Base-by-base conservation (phyloP, 768 basidiomycete species). In the Pleurotus sapidus region DNA sequence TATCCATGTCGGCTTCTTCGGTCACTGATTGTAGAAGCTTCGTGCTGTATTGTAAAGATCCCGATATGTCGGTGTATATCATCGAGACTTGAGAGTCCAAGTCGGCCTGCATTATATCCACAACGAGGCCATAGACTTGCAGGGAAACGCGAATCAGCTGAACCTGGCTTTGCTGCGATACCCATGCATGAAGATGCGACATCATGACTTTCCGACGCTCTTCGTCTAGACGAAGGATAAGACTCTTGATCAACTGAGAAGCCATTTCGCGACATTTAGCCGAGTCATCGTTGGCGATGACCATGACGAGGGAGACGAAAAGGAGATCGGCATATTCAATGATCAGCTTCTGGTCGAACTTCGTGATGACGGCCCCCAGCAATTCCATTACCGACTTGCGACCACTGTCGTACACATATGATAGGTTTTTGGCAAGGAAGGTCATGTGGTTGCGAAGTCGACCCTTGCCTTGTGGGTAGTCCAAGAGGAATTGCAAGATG, bases 391-490 rank as follows among this genome's bases (percentile, higher is more conserved):
- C 92, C n/a, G 95, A 98, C 54, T 84, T 80, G 38, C 95, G 84
- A 2, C 97, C 97, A 59, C 87, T 91, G 65, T 97, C 94, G 68
- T 92, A 85, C 40, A 87, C 82, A 67, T 98, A 99, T 2, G 91
- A 87, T 38, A 98, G 74, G 67, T 98, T 98, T 67, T 89, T 91
- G 18, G 93, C 92, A 30, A 99, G 78, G 75, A 97, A 97, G 0
- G 87, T 81, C 84, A 99, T 91, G 61, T 91, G 90, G 38, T 86
- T 88, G 39, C 85, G 88, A 6, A 99, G 78, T 11, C 96, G 86
- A 1, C 92, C 93, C 62, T 92, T 89, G 6, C 96, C 95, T 70
- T 98, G 96, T 2, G 96, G 96, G 66, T 98, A 99, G 64, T 99
- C 96, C 8, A 98, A 83, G 48, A 98, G 76, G 79, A 99, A 99